Conservation (phyloP, 495 filamentous ascomycete species). For the Aspergillus diversus region DNA sequence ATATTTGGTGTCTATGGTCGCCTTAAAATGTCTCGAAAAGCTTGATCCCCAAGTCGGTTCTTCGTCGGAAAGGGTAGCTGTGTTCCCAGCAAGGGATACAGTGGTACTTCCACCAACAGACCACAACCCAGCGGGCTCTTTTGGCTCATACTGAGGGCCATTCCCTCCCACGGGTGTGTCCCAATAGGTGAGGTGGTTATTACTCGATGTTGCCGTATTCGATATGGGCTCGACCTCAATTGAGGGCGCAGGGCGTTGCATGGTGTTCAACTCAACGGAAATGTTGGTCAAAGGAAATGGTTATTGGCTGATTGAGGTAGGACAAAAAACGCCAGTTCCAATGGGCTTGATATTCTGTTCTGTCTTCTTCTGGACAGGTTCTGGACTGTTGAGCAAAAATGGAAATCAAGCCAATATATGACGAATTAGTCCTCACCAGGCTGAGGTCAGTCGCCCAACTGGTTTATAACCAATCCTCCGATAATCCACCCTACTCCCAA, state of each 20-base stretch:
- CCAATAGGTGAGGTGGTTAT: constrained; percentile 26
- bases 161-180: constrained; percentile 13
- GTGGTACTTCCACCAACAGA: constrained; percentile 32
- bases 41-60: constrained; percentile 20
- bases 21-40: constrained; percentile 25
- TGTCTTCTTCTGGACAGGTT: constrained; percentile 4
- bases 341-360: constrained; percentile 6
- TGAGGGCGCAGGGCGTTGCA: constrained; percentile 16
- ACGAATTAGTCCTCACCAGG: constrained; percentile 7
- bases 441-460: constrained; percentile 2
- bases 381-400: constrained; percentile 11
- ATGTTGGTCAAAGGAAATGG: background rate
- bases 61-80: constrained; percentile 19
- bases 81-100: constrained; percentile 30
- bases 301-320: constrained; percentile 10
- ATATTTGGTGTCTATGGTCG: constrained; percentile 29
- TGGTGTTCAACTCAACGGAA: constrained; percentile 5
- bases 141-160: constrained; percentile 22
- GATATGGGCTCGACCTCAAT: constrained; percentile 10
- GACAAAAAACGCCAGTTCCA: background rate
- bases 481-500: constrained; percentile 10
- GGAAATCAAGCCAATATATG: constrained; percentile 21
- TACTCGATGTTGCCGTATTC: constrained; percentile 4
- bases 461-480: constrained; percentile 1
- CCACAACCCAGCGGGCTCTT: constrained; percentile 28